Evolutionary conservation across 768 basidiomycete species (phyloP).

Genomic region (Boletus patriciae): DNA sequence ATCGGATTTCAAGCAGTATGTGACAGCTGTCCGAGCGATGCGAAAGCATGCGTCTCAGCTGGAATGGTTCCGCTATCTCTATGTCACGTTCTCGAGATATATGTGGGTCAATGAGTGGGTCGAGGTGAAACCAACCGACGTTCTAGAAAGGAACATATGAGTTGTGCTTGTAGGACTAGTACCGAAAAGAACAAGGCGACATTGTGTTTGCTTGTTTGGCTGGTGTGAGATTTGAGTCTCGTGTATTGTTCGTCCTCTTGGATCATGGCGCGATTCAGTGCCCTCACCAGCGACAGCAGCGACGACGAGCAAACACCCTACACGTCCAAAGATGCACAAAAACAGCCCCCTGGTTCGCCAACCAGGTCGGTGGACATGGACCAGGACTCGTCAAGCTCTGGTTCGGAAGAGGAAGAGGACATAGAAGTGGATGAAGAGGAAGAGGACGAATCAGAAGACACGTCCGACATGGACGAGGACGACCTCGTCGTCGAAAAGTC

Average conservation of each 20-base stretch:
- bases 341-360: constrained; percentile 13
- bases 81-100: constrained; percentile 76
- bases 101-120: constrained; percentile 93
- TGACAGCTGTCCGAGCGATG: constrained; percentile 66
- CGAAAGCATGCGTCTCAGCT: constrained; percentile 70
- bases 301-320: constrained; percentile 49
- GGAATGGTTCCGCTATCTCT: constrained; percentile 88
- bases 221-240: constrained; percentile 12
- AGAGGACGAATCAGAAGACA: constrained; percentile 39
- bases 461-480: constrained; percentile 54
- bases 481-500: constrained; percentile 36
- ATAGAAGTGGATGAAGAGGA: constrained; percentile 37
- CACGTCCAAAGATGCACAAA: constrained; percentile 28
- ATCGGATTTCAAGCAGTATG: constrained; percentile 56
- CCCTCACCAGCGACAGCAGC: constrained; percentile 56
- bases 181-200: not conserved
- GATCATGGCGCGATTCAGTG: constrained; percentile 68
- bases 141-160: not conserved
- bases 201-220: constrained; percentile 35
- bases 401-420: constrained; percentile 29
- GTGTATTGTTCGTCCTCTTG: constrained; percentile 22
- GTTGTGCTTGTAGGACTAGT: not conserved
- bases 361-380: constrained; percentile 32
- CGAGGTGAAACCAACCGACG: constrained; percentile 37
- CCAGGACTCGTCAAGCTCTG: constrained; percentile 30